Conservation (phyloP, 257 asterid genomes). For the Primulina tabacum region DNA sequence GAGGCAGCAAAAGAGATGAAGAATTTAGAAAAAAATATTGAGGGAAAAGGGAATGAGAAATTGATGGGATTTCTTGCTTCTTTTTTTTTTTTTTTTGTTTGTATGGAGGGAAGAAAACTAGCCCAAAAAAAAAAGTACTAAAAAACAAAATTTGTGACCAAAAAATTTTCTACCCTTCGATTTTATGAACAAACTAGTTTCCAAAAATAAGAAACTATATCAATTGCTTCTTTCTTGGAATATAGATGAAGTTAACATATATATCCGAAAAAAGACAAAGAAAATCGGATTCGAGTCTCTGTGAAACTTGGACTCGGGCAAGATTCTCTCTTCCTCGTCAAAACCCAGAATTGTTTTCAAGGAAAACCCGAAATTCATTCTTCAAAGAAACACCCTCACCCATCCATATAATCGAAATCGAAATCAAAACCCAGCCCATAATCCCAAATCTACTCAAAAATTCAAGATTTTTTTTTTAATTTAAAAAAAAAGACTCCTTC, state of each 20-base stretch:
- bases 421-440: constrained; percentile 19
- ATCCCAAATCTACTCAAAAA: constrained; percentile 24
- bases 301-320: constrained; percentile 36
- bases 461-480: background rate
- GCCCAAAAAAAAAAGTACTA: background rate
- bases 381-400: constrained; percentile 13
- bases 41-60: constrained; percentile 46
- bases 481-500: constrained; percentile 20
- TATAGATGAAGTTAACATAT: background rate
- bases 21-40: constrained; percentile 38
- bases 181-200: constrained; percentile 60
- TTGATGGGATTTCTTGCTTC: constrained; percentile 61
- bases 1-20: constrained; percentile 26
- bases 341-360: constrained; percentile 28
- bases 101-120: constrained; percentile 26
- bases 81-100: constrained; percentile 31
- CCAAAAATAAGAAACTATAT: constrained; percentile 32
- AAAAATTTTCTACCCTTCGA: constrained; percentile 47
- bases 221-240: background rate
- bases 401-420: constrained; percentile 18
- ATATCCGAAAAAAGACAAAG: constrained; percentile 1
- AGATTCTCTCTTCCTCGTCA: constrained; percentile 34
- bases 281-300: constrained; percentile 28
- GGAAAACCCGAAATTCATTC: constrained; percentile 29
- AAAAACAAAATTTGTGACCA: constrained; percentile 13